Evolutionary conservation across 2,329 filamentous ascomycete species (phyloP), one percentile per base, ranked within the genome.

Genomic region (Epichloe coenophiala): DNA sequence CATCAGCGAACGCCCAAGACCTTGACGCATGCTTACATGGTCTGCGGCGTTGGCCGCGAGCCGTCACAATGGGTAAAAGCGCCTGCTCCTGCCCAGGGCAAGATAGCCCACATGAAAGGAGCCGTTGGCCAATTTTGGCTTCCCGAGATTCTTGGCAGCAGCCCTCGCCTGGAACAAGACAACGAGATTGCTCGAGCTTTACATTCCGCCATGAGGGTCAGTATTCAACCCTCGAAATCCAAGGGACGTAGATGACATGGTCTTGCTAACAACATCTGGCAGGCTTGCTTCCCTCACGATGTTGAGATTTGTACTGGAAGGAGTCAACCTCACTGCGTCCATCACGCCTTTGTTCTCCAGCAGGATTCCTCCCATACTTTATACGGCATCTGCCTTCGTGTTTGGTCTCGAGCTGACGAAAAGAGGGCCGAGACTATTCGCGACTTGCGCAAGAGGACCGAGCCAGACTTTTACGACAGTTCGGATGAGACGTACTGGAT

Each of bases 21-120:
- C 0, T 79, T 98, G 57, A 98, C 93, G 36, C 93, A 98, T 80
- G 93, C 93, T 56, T 98, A 98, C 71, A 95, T 98, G 88, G 93
- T 98, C 42, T 98, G 93, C 63, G 93, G 93, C 80, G 93, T 98
- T 57, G 93, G 93, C 56, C 81, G 93, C 39, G 93, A 98, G 70
- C 93, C 93, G 4, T 95, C 93, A 44, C 93, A 98, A 83, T 98
- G 93, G 93, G 90, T 97, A 52, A 95, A 93, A 74, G 93, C 93
- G 50, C 91, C 93, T 0, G 63, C 86, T 8, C 89, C 90, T 0
- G 64, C 77, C 3, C 93, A 97, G 71, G 93, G 93, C 57, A 98
- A 97, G 77, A 96, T 98, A 68, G 88, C 88, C 58, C 93, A 98
- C 70, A 98, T 98, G 89, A 98, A 98, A 73, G 90, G 91, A 47